Base-by-base conservation (phyloP, 75 land plant species). In the Pinus albicaulis region DNA sequence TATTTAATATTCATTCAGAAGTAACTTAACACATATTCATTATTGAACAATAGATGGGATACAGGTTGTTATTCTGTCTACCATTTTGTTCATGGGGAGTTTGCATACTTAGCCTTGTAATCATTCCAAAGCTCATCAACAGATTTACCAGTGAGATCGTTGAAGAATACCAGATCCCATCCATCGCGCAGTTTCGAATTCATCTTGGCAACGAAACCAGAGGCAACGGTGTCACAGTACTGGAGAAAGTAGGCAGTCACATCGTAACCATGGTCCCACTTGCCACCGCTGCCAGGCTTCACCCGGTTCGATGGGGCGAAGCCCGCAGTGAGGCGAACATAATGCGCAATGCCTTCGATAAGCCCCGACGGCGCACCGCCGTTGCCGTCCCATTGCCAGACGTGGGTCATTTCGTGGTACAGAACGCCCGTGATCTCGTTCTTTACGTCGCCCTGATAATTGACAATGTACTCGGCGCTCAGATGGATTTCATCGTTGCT, bases 311-410 rank as follows among this genome's bases (percentile, higher is more conserved):
- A 20, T 17, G 92, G 89, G 0, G 44, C 76, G 63, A 78, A 78
- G 15, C 80, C 83, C 0, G 92, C 87, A 72, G 73, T 86, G 58
- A 91, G 72, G 63, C 88, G 56, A 41, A 88, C 83, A 72, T 36
- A 85, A 72, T 90, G 90, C 2, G 92, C 92, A 19, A 88, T 80
- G 20, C 89, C 89, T 59, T 89, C 89, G 28, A 89, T 83, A 31
- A 89, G 59, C 53, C 7, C 86, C 85, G 53, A 10, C 3, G 69
- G 80, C 14, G 82, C 81, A 7, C 26, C n/a, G 7, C 78, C 87
- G 0, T 69, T 53, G 2, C 94, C 92, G 57, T 87, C 78, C 92
- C 92, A 92, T 77, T 92, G 94, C 91, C 87, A 89, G 14, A 89
- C 78, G 78, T 92, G 94, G 3, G 86, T 81, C 83, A 79, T 71